Evolutionary conservation across 202 grass and related monocot genomes (phyloP).

Genomic region (Schoenoplectus tabernaemontani): DNA sequence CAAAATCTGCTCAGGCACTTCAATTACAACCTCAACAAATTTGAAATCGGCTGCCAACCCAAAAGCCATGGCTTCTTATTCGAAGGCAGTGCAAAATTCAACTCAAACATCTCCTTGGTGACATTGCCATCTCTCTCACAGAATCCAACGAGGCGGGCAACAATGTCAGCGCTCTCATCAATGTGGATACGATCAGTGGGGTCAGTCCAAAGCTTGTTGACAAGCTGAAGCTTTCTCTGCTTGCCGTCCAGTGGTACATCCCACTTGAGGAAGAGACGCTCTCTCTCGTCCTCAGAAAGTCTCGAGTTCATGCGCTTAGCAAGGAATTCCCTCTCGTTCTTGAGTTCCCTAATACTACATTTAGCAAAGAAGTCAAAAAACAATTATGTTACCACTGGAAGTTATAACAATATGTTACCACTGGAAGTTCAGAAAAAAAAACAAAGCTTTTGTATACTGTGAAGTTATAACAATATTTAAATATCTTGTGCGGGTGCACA

Average conservation of each 20-base stretch:
- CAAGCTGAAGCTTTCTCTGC: conserved; percentile 86
- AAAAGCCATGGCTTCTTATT: conserved; percentile 75
- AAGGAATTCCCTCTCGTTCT: conserved; percentile 78
- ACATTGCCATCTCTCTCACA: conserved; percentile 69
- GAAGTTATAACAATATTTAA: background rate
- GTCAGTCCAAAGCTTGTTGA: conserved; percentile 78
- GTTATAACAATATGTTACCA: too few relatives aligned
- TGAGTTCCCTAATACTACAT: conserved; percentile 66
- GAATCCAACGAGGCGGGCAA: conserved; percentile 84
- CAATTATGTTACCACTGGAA: background rate
- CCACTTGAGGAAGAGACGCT: conserved; percentile 78
- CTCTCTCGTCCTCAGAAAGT: conserved; percentile 63
- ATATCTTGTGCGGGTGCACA: too few relatives aligned
- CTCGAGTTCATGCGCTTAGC: conserved; percentile 62
- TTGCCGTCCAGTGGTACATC: conserved; percentile 67
- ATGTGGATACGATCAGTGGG: conserved; percentile 44
- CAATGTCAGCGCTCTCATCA: conserved; percentile 65
- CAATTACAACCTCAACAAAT: conserved; percentile 65
- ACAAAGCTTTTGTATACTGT: background rate
- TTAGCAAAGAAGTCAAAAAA: background rate
- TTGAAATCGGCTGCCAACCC: conserved; percentile 91
- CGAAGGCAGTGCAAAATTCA: conserved; percentile 63
- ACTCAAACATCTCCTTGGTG: conserved; percentile 97
- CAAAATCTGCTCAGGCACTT: background rate
- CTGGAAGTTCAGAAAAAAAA: background rate